These are phyloP conservation scores for Yamadazyma paraphyllophila DNA, from an alignment of 805 yeast species.

Conservation along the genomic window DNA sequence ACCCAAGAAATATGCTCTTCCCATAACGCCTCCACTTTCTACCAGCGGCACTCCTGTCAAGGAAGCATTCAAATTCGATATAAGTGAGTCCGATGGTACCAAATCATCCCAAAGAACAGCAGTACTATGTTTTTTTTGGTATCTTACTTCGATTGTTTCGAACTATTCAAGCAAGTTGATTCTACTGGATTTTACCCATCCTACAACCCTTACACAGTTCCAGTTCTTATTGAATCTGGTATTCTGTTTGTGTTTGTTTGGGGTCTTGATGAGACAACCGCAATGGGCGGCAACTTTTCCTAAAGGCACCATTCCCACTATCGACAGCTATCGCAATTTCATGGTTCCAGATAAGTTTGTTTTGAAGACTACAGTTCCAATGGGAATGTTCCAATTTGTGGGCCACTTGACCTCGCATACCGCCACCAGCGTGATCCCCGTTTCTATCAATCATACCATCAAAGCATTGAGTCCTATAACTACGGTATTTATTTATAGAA, in stretches of 20 bases:
- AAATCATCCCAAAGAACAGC: conserved; percentile 1
- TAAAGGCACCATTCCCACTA: conserved; percentile 47
- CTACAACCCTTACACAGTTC: conserved; percentile 84
- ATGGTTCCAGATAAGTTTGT: conserved; percentile 53
- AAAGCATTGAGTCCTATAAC: conserved; percentile 89
- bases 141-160: conserved; percentile 73
- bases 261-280: background rate
- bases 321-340: conserved; percentile 35
- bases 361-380: conserved; percentile 74
- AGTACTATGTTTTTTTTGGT: conserved; percentile 72
- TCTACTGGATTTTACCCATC: conserved; percentile 65
- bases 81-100: background rate
- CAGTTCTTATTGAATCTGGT: conserved; percentile 76
- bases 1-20: conserved; percentile 18
- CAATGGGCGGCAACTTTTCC: conserved; percentile 31
- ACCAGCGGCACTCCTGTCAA: conserved; percentile 29
- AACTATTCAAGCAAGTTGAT: conserved; percentile 80
- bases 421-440: conserved; percentile 90
- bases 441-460: conserved; percentile 91
- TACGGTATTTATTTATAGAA: conserved; percentile 76
- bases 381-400: conserved; percentile 90
- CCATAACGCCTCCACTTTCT: conserved; percentile 36
- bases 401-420: conserved; percentile 92
- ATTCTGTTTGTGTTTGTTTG: conserved; percentile 46
- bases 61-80: conserved; percentile 14